Percentiles rank a stretch among this genome's conserved stretches.
phyloP scores from a whole-genome alignment of 345 rosid species.

The Physaria fendleri region DNA sequence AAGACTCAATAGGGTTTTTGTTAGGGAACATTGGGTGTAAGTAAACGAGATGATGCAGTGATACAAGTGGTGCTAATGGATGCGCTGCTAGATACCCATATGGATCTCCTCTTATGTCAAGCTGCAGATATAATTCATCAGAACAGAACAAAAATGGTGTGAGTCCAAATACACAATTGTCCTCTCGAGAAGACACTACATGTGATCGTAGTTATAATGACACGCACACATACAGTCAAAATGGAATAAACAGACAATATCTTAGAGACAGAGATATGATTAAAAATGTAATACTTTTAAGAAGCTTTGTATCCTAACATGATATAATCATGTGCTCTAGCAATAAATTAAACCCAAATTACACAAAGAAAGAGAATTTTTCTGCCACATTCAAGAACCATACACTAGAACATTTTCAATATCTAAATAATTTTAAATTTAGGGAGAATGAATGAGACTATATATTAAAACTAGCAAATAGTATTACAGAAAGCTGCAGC shows the following conservation, averaged over 20 bases:
- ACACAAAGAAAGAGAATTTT: too few species aligned
- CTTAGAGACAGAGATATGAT: constrained; percentile 12
- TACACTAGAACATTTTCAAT: too few species aligned
- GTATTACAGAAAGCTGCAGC: background rate
- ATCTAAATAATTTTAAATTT: too few species aligned
- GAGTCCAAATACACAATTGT: too few species aligned
- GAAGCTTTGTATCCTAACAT: too few species aligned
- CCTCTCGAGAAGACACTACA: too few species aligned
- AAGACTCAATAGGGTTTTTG: constrained; percentile 39
- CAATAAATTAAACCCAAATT: too few species aligned
- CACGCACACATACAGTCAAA: constrained; percentile 2
- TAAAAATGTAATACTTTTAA: too few species aligned
- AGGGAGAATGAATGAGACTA: too few species aligned
- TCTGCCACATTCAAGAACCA: too few species aligned
- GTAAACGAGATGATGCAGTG: constrained; percentile 65
- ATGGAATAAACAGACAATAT: background rate
- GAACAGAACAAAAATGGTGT: background rate
- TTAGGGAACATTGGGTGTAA: constrained; percentile 54
- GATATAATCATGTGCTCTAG: too few species aligned
- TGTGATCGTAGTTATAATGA: constrained; percentile 16
- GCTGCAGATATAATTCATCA: constrained; percentile 32
- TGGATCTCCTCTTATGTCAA: constrained; percentile 67
- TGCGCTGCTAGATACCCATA: constrained; percentile 77
- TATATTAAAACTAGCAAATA: background rate
- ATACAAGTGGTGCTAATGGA: constrained; percentile 62